phyloP scores from a whole-genome alignment of 1,139 yeast species.

The Suhomyces maxii region DNA sequence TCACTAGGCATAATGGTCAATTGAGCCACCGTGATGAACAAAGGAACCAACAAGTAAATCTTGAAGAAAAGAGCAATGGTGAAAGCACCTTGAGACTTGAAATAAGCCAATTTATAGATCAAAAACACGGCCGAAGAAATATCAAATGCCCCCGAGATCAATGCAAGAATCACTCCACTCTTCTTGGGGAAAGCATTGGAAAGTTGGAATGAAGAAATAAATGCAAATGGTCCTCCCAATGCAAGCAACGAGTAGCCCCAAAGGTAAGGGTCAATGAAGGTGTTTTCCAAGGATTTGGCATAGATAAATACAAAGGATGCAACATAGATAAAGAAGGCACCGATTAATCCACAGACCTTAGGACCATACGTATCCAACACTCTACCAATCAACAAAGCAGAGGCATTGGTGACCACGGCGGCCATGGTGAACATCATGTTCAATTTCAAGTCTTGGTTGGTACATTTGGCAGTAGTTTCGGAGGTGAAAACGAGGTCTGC shows the following conservation, averaged over 20 bases:
- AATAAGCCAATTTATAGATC: slow-evolving; percentile 35
- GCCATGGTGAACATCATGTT: slow-evolving; percentile 49
- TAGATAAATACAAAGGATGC: slow-evolving; percentile 42
- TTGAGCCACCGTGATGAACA: slow-evolving; percentile 41
- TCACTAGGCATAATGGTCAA: slow-evolving; percentile 43
- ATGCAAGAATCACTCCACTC: slow-evolving; percentile 44
- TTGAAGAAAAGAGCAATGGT: slow-evolving; percentile 35
- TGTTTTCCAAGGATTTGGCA: slow-evolving; percentile 20
- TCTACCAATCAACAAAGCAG: slow-evolving; percentile 44
- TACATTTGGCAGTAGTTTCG: slow-evolving; percentile 22
- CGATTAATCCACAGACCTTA: slow-evolving; percentile 43
- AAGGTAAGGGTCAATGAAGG: slow-evolving; percentile 41
- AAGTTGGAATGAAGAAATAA: slow-evolving; percentile 46
- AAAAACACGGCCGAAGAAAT: slow-evolving; percentile 49
- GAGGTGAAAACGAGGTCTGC: slow-evolving; percentile 1
- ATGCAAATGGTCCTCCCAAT: slow-evolving; percentile 49
- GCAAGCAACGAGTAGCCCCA: slow-evolving; percentile 44
- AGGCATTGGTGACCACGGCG: slow-evolving; percentile 45
- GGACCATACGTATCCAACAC: slow-evolving; percentile 46
- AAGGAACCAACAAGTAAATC: slow-evolving; percentile 40
- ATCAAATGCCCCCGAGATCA: slow-evolving; percentile 49
- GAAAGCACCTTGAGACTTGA: slow-evolving; percentile 27
- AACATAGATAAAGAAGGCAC: slow-evolving; percentile 37
- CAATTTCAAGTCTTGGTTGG: slow-evolving; percentile 44
- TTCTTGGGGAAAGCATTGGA: slow-evolving; percentile 45